Evolutionary conservation across 2,329 filamentous ascomycete genomes (phyloP).

Genomic region (Botrytis galanthina): DNA sequence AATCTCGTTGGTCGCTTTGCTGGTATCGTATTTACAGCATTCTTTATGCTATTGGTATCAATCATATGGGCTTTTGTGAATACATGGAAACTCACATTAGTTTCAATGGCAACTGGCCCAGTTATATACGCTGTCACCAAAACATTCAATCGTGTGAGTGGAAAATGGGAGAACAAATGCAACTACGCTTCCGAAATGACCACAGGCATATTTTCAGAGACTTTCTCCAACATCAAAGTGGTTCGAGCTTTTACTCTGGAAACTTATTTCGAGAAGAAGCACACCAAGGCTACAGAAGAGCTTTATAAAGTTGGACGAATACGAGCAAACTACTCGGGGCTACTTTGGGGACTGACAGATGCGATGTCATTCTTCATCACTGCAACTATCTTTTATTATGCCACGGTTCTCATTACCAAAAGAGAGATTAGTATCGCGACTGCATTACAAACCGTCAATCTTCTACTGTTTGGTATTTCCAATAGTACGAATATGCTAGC

Average conservation of each 20-base stretch:
- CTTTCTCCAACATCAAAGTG: slow-evolving; percentile 74
- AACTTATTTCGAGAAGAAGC: slow-evolving; percentile 64
- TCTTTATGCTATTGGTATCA: slow-evolving; percentile 65
- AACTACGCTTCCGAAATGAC: slow-evolving; percentile 61
- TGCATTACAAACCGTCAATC: slow-evolving; percentile 73
- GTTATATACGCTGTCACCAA: slow-evolving; percentile 65
- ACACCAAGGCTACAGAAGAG: slow-evolving; percentile 49
- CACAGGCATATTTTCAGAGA: slow-evolving; percentile 67
- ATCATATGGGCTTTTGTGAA: slow-evolving; percentile 71
- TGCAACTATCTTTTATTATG: slow-evolving; percentile 83
- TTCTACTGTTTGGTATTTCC: slow-evolving; percentile 80
- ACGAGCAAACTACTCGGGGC: slow-evolving; percentile 64
- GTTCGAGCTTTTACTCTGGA: slow-evolving; percentile 76
- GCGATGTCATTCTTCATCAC: slow-evolving; percentile 68
- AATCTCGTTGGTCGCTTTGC: slow-evolving; percentile 78
- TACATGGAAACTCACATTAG: slow-evolving; percentile 78
- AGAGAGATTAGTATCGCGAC: slow-evolving; percentile 51
- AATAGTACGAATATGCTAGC: slow-evolving; percentile 68
- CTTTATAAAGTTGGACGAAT: slow-evolving; percentile 62
- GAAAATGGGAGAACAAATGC: slow-evolving; percentile 68
- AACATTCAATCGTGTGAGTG: slow-evolving; percentile 62
- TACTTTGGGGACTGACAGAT: slow-evolving; percentile 76
- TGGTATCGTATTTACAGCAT: slow-evolving; percentile 64
- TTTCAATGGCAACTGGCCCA: slow-evolving; percentile 67
- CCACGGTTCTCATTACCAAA: slow-evolving; percentile 59